Base-by-base conservation (phyloP, 2,329 filamentous ascomycete species). In the Emydomyces testavorans region DNA sequence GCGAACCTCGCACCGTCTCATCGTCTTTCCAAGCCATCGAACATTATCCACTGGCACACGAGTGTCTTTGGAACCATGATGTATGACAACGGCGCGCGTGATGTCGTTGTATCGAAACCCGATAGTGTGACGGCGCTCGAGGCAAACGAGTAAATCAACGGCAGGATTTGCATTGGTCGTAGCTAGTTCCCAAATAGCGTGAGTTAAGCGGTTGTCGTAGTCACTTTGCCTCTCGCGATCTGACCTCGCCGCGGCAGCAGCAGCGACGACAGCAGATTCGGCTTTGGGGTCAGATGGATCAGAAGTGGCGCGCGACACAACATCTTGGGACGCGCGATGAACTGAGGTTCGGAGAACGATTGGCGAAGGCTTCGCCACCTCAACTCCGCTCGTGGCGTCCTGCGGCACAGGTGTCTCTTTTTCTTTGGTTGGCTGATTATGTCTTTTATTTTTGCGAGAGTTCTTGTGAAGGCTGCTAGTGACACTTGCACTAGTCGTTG, bases 91-190 rank as follows among this genome's bases (percentile, higher is more conserved):
- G 0, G 86, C 79, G 6, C 88, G 79, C 4, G 84, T 93, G 55
- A 98, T 94, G 62, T 98, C 92, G 15, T 94, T 90, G 61, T 98
- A 98, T 42, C 89, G 80, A 69, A 98, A 98, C 0, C 92, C 92
- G 57, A 98, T 94, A 0, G 85, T 81, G 58, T 94, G 87, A 23
- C 85, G 78, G 18, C 92, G 80, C 65, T 98, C 92, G 1, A 98
- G 74, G 61, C 92, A 98, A 4, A 95, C 85, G 1, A 98, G 72
- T 15, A 98, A 70, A 64, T 98, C 92, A 0, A 94, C 86, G 0
- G 92, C 90, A 0, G 92, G 92, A 61, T 98, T 96, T 1, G 89
- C 88, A 42, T 89, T 84, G 1, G 82, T 83, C 0, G 90, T 96
- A 1, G 92, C 88, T 15, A 93, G 75, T 51, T 90, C 83, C 92